These are phyloP conservation scores for Annulohypoxylon stygium DNA, from an alignment of 495 filamentous ascomycete genomes.

Conservation along the genomic window DNA sequence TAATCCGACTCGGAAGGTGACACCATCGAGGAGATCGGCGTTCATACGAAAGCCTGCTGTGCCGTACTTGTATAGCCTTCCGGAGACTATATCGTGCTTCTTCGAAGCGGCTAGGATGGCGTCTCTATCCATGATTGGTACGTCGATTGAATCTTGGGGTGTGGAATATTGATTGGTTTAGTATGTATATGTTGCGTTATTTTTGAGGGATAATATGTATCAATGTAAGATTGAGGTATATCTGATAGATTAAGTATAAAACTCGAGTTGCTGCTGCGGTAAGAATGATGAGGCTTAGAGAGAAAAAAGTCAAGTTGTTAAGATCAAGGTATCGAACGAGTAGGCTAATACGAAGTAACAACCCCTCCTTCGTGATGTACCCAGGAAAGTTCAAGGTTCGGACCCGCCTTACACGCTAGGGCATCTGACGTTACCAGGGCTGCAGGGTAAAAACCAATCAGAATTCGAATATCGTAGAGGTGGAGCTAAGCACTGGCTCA, in stretches of 20 bases:
- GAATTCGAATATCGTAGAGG: conserved; percentile 6
- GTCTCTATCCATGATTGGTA: conserved; percentile 49
- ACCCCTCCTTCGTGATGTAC: conserved; percentile 36
- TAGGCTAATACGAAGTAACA: conserved; percentile 32
- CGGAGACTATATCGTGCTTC: conserved; percentile 78
- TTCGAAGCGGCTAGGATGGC: conserved; percentile 70
- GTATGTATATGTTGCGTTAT: neutral
- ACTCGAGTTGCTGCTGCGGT: neutral
- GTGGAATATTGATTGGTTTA: conserved; percentile 5
- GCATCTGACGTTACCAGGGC: conserved; percentile 42
- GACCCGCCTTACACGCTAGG: conserved; percentile 26
- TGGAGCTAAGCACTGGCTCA: conserved; percentile 34
- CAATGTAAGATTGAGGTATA: neutral
- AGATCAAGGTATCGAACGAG: conserved; percentile 21
- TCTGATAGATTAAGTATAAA: conserved; percentile 7
- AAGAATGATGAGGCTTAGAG: conserved; percentile 3
- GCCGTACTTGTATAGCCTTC: conserved; percentile 86
- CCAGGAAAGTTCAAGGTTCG: conserved; percentile 14
- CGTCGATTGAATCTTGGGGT: conserved; percentile 3
- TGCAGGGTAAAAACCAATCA: conserved; percentile 33
- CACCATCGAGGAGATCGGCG: conserved; percentile 81
- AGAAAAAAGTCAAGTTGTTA: conserved; percentile 12
- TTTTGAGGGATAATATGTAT: neutral
- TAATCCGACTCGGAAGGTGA: conserved; percentile 90
- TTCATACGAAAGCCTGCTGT: conserved; percentile 84